Base-by-base conservation (phyloP, 2,329 filamentous ascomycete genomes). In the Lachnellula arida region DNA sequence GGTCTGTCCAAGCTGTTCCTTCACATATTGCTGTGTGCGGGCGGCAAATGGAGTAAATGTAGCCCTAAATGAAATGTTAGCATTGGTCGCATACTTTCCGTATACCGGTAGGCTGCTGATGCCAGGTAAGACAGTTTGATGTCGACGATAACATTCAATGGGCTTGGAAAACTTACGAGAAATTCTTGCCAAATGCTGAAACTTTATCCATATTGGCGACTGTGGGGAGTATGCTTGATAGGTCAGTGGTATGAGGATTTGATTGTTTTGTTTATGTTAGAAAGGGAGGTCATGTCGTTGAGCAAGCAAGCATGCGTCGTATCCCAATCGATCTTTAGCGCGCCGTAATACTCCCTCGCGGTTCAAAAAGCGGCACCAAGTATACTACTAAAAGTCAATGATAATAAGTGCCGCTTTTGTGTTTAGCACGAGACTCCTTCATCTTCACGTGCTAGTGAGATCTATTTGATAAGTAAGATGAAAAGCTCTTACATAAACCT, bases 11-110 rank as follows among this genome's bases (percentile, higher is more conserved):
- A 97, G 84, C 77, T 97, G 92, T 77, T 99, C 94, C 80, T 96
- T 97, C 73, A 96, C 90, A 79, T 93, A 95, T 78, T 99, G 94
- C 74, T 96, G 91, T 55, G 91, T 97, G 70, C 93, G 88, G 70
- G 91, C 88, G 63, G 92, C 91, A 72, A 96, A 96, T 37, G 94
- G 94, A 63, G 90, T 91, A 75, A 97, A 89, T 66, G 87, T 86
- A 63, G 89, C 87, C 71, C 91, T 92, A 70, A 69, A 84, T 77
- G 79, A 70, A 78, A 79, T 67, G 63, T 71, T 69, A 68, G 60
- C 61, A 57, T 47, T 43, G 47, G 47, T 64, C 65, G 71, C 65
- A 69, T 71, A 71, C 72, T 67, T 55, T 39, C 49, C 43, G 47
- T 49, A 50, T n/a, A n/a, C n/a, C n/a, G n/a, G n/a, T 53, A 53